Conservation (phyloP, 148 eudicot species). For the Amaranthus hypochondriacus region DNA sequence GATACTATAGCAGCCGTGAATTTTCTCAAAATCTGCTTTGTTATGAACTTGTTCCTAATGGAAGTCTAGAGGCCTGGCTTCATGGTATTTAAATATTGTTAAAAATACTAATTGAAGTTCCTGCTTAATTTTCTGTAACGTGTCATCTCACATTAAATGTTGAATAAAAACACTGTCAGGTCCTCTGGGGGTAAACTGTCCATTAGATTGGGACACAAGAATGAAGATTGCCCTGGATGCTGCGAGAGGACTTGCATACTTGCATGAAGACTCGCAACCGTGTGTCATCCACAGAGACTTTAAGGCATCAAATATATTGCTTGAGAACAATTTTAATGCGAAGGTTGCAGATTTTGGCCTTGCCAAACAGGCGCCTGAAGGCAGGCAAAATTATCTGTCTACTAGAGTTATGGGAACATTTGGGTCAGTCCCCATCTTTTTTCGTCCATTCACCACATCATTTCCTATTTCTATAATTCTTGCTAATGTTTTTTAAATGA, state of each 20-base stretch:
- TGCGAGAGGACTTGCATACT: slow-evolving; percentile 94
- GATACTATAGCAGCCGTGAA: slow-evolving; percentile 80
- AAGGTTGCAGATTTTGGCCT: slow-evolving; percentile 99
- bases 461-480: not conserved
- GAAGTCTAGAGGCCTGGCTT: slow-evolving; percentile 93
- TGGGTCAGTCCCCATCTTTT: slow-evolving; percentile 53
- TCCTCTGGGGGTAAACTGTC: slow-evolving; percentile 79
- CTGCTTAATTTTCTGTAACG: not conserved
- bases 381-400: slow-evolving; percentile 70
- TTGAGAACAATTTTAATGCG: slow-evolving; percentile 81
- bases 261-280: slow-evolving; percentile 97
- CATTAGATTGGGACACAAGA: slow-evolving; percentile 91
- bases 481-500: slow-evolving; percentile 16
- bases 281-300: slow-evolving; percentile 96
- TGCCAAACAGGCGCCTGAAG: slow-evolving; percentile 95
- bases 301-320: slow-evolving; percentile 88
- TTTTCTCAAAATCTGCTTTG: slow-evolving; percentile 82
- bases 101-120: not conserved
- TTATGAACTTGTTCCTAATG: slow-evolving; percentile 96
- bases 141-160: not conserved
- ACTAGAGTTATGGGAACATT: slow-evolving; percentile 98
- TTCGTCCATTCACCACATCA: not conserved
- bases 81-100: slow-evolving; percentile 54
- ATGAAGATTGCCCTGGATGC: slow-evolving; percentile 99
- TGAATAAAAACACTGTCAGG: slow-evolving; percentile 34